Evolutionary conservation across 352 stramenopile genomes (phyloP), one percentile per base, ranked within the genome.

Genomic region (Globisporangium perplexum): DNA sequence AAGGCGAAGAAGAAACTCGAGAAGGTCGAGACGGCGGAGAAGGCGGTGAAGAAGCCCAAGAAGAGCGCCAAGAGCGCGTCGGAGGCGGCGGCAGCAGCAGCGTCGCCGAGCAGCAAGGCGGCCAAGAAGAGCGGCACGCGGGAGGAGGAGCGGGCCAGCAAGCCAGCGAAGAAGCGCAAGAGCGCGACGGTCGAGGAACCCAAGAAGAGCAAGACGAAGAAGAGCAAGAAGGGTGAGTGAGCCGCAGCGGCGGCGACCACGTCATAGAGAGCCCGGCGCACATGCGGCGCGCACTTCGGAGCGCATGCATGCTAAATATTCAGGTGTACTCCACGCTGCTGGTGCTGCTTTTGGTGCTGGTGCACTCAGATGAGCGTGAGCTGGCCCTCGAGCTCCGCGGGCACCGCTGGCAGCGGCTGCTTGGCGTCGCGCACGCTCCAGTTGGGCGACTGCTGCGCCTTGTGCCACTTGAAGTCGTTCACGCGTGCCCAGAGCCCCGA

Each of bases 401-500:
- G 28, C 28, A 31, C 28, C 28, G 28, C 28, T 8, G 28, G 28
- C 28, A 31, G 28, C 28, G 28, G 28, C 28, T 31, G 28, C 28
- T 31, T 31, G 6, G 28, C 6, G 28, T 31, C 28, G 6, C 28
- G 0, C 28, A 31, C 28, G 28, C 28, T 31, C 28, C 28, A 31
- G 28, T 31, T 31, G 28, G 28, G 28, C 28, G 28, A 31, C 28
- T 31, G 28, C 28, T 31, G 28, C 28, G 28, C 28, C 4, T 31
- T 31, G 28, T 31, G 28, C 28, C 88, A 97, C 66, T 96, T 94
- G 65, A 97, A 97, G 59, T 97, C 88, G 53, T 97, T 93, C 49
- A 97, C 88, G 51, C 96, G 87, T 15, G 78, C 69, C 85, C 85
- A 97, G 5, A 95, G 64, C 0, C 77, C 77, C 22, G 63, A 73